Evolutionary conservation across 2,329 filamentous ascomycete species (phyloP).

Genomic region (Aspergillus viridinutans): DNA sequence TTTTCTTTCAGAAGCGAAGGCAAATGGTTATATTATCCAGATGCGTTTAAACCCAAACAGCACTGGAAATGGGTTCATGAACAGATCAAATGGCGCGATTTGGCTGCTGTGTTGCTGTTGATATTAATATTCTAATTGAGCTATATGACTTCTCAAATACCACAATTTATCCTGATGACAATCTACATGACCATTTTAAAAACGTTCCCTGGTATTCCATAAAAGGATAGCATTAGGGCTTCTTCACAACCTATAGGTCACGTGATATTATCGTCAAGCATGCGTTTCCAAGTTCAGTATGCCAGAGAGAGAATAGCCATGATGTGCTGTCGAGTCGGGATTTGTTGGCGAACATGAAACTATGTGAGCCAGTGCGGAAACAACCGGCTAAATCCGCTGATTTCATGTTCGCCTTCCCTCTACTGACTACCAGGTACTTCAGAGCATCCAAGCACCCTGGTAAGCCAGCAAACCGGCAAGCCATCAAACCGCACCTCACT

Average conservation of each 20-base stretch:
- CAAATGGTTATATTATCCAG: background rate
- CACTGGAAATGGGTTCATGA: conserved; percentile 13
- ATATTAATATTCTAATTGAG: conserved; percentile 15
- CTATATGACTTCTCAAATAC: background rate
- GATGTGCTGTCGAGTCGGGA: background rate
- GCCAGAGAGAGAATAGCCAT: background rate
- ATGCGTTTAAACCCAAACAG: conserved; percentile 8
- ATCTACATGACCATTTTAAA: background rate
- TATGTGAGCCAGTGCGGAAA: background rate
- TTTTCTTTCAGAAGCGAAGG: conserved; percentile 1
- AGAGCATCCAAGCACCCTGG: background rate
- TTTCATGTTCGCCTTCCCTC: background rate
- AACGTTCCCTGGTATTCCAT: background rate
- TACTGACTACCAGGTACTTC: background rate
- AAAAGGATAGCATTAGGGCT: background rate
- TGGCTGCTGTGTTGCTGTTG: conserved; percentile 5
- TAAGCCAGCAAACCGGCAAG: background rate
- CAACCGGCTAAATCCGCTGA: background rate
- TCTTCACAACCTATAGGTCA: background rate
- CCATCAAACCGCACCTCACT: background rate
- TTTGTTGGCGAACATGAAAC: background rate
- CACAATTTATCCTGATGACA: background rate
- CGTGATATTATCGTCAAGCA: background rate
- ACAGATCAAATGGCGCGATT: background rate
- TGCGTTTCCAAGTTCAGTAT: background rate